Conservation (phyloP, 179 eudicot species). For the Gypsophila paniculata region DNA sequence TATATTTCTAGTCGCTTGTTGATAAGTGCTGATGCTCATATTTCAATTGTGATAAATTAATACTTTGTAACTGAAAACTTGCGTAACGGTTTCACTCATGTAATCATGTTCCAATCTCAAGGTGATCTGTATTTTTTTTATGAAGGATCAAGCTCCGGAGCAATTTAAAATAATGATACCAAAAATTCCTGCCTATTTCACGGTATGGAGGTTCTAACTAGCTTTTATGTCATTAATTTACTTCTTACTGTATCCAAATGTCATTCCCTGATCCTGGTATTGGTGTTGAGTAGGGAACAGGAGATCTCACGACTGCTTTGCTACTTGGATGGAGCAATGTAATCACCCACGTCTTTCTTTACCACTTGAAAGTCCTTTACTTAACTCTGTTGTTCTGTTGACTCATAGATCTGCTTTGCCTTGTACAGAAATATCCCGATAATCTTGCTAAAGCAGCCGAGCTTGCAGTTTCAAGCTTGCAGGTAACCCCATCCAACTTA, state of each 20-base stretch:
- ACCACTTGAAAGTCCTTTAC: slow-evolving; percentile 9
- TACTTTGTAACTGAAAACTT: background rate
- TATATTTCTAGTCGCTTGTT: background rate
- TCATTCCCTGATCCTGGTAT: slow-evolving; percentile 15
- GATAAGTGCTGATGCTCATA: background rate
- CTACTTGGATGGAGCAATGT: slow-evolving; percentile 98
- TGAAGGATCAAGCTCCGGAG: slow-evolving; percentile 61
- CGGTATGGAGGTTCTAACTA: slow-evolving; percentile 44
- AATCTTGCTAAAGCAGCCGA: slow-evolving; percentile 88
- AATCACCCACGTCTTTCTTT: slow-evolving; percentile 28
- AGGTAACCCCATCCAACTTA: slow-evolving; percentile 38
- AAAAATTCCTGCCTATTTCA: slow-evolving; percentile 88
- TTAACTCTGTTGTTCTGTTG: slow-evolving; percentile 12
- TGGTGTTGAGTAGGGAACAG: slow-evolving; percentile 66
- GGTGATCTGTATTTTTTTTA: background rate
- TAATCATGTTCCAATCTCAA: background rate
- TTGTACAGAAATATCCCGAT: slow-evolving; percentile 72
- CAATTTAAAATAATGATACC: slow-evolving; percentile 86
- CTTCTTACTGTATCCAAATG: background rate
- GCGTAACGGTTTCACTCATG: background rate
- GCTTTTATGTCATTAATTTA: slow-evolving; percentile 4
- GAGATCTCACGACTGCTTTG: slow-evolving; percentile 81
- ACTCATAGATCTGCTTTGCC: slow-evolving; percentile 22
- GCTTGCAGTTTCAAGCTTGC: slow-evolving; percentile 88
- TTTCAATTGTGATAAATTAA: background rate